Evolutionary conservation across 2,329 filamentous ascomycete species (phyloP), one percentile per base, ranked within the genome.

Genomic region (Hymenoscyphus linearis): DNA sequence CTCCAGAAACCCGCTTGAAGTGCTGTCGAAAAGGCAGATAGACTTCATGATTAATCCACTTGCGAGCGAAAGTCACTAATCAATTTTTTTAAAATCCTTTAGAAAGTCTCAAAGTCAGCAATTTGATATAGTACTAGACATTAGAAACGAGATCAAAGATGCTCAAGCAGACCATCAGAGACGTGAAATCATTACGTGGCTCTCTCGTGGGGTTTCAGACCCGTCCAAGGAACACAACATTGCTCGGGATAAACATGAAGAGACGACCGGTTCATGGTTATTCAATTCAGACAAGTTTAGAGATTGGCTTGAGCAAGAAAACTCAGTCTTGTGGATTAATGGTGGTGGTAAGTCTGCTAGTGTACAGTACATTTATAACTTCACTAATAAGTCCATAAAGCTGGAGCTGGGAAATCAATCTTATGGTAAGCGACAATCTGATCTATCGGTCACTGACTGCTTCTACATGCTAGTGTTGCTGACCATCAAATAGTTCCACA

Each of bases 261-360:
- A 44, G 18, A 57, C 37, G 6, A 66, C 66, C 16, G 61, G 63
- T 16, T 55, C 60, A 16, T 67, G 65, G 65, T 34, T 66, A 16
- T 34, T 62, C n/a, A 12, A 66, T 1, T 54, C 54, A 13, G 2
- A 59, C 7, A 34, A 57, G 12, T 52, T 63, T 47, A 27, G 53
- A 13, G 52, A 2, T 10, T 67, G 64, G 60, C 34, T 53, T 3
- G 31, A 26, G n/a, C 4, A 27, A 1, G 9, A 3, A 1, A 65
- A 63, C n/a, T 61, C 58, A 27, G 58, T 64, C 31, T 27, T 66
- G 0, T 67, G 64, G 64, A 55, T 65, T 1, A 52, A 64, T 52
- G 65, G 64, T 9, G 59, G 59, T 16, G 63, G 58, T 65, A 22
- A 56, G 56, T 44, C 40, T 18, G 3, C 16, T 44, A 18, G 5